Evolutionary conservation across 2,329 filamentous ascomycete species (phyloP), one percentile per base, ranked within the genome.

Genomic region (Pseudogymnoascus sp.): DNA sequence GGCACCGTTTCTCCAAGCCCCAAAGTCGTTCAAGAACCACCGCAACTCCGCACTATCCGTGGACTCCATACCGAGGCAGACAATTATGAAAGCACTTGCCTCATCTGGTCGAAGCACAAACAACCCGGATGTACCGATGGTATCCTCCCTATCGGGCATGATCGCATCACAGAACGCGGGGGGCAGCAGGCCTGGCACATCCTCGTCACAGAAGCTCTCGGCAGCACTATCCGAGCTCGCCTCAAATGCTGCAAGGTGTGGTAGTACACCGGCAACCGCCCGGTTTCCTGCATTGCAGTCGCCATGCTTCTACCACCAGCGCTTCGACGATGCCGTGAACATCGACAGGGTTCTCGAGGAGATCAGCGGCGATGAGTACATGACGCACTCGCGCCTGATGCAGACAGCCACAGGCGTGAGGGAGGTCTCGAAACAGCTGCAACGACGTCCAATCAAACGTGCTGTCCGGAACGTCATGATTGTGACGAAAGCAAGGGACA

Each of bases 391-490:
- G 9, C 87, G 93, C 62, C 84, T 99, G 44, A 91, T 97, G 72
- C 93, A 97, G 79, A 99, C 95, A 0, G 95, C 95, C 61, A 96
- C 91, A 0, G 90, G 92, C 57, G 95, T 99, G 19, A 87, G 95
- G 62, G 95, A 99, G 77, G 93, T 99, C 11, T 96, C 92, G 15
- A 93, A 96, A 76, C 95, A 97, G 77, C 82, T 99, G 64, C 93
- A 96, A 78, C 87, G 93, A 63, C 86, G 91, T 42, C 93, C 95
- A 21, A 91, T 97, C 76, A 95, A 90, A 77, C 88, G 93, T 68
- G 93, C 93, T 10, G 93, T 99, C 57, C 87, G 86, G 72, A 97
- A 91, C 74, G 85, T 99, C 72, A 97, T 99, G 95, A 96, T 99
- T 71, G 91, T 99, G 68, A 99, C 95, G 66, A 99, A 97, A 77